phyloP scores from a whole-genome alignment of 352 stramenopile genomes.

The Thalassiosira allenii region DNA sequence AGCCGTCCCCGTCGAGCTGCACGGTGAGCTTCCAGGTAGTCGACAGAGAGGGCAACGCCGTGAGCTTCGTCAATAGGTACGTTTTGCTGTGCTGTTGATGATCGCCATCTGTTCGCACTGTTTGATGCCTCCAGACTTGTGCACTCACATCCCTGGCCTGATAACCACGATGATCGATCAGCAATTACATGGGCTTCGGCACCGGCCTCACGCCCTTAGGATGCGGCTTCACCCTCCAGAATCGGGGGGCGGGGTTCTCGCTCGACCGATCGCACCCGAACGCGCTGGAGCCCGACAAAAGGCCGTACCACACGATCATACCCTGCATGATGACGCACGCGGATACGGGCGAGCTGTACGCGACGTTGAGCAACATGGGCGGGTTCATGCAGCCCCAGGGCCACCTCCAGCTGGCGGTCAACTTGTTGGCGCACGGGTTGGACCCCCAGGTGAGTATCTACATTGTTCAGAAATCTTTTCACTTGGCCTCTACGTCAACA shows the following conservation, averaged over 20 bases:
- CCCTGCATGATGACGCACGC: slow-evolving; percentile 91
- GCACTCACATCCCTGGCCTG: too few species aligned
- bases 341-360: slow-evolving; percentile 90
- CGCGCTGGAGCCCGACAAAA: slow-evolving; percentile 90
- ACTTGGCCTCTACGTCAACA: too few species aligned
- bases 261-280: slow-evolving; percentile 92
- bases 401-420: slow-evolving; percentile 93
- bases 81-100: too few species aligned
- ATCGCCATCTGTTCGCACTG: too few species aligned
- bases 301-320: slow-evolving; percentile 99
- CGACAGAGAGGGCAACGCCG: slow-evolving; percentile 93
- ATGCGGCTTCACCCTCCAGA: slow-evolving; percentile 97
- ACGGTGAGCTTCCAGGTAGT: slow-evolving; percentile 97
- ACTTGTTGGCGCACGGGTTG: slow-evolving; percentile 87
- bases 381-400: slow-evolving; percentile 98
- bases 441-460: slow-evolving; percentile 69
- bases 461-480: too few species aligned
- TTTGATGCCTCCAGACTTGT: too few species aligned
- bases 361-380: slow-evolving; percentile 91
- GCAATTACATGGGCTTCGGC: slow-evolving; percentile 97
- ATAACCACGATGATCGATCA: too few species aligned
- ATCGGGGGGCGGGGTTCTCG: slow-evolving; percentile 94
- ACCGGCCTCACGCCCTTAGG: slow-evolving; percentile 91
- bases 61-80: slow-evolving; percentile 99
- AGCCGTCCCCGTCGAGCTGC: slow-evolving; percentile 79